Evolutionary conservation across 345 rosid genomes (phyloP).

Genomic region (Noccaea bulbosa): DNA sequence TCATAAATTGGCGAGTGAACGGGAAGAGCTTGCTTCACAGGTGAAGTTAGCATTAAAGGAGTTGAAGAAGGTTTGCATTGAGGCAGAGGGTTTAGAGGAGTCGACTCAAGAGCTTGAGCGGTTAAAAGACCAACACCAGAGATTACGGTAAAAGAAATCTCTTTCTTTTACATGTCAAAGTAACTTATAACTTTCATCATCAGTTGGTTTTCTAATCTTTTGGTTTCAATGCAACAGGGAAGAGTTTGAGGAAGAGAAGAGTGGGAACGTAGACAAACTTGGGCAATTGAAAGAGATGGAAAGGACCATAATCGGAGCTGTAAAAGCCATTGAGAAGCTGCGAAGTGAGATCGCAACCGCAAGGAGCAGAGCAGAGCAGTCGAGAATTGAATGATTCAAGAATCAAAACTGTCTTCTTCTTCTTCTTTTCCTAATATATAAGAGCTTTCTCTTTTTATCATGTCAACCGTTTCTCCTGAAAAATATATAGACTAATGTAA

Average conservation of each 20-base stretch:
- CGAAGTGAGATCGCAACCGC: constrained; percentile 49
- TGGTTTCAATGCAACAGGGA: constrained; percentile 48
- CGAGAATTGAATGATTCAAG: constrained; percentile 24
- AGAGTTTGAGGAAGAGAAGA: constrained; percentile 68
- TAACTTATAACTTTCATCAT: constrained; percentile 21
- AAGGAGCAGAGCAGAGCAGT: constrained; percentile 13
- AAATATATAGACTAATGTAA: neutral
- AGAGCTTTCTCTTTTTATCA: neutral
- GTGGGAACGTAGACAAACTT: constrained; percentile 67
- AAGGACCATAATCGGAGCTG: constrained; percentile 62
- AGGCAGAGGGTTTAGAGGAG: constrained; percentile 56
- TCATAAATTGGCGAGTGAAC: constrained; percentile 60
- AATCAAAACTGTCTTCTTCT: constrained; percentile 28
- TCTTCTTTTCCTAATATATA: constrained; percentile 13
- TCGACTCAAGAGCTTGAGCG: constrained; percentile 63
- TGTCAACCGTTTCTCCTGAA: constrained; percentile 8
- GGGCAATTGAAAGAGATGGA: constrained; percentile 67
- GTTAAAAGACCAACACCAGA: constrained; percentile 66
- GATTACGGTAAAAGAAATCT: constrained; percentile 56
- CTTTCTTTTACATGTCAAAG: constrained; percentile 21
- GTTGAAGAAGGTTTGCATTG: constrained; percentile 50
- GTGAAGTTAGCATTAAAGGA: constrained; percentile 65
- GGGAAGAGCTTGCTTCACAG: constrained; percentile 63
- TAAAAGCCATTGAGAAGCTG: constrained; percentile 67
- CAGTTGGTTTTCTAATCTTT: constrained; percentile 7